These are phyloP conservation scores for Arctium lappa DNA, from an alignment of 129 eudicot species.

Conservation along the genomic window DNA sequence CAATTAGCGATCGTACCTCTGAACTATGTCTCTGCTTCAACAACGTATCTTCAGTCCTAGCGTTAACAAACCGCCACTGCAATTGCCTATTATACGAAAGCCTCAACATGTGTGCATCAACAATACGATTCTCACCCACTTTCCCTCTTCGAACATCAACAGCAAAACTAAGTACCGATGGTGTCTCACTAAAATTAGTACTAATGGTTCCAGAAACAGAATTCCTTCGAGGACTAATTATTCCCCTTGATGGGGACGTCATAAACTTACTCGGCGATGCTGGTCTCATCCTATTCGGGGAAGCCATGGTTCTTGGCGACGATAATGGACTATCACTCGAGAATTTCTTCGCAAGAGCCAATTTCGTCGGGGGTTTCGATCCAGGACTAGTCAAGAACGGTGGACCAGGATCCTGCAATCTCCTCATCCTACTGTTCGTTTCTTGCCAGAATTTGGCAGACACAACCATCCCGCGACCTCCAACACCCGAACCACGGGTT, in stretches of 20 bases:
- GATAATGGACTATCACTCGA: slow-evolving; percentile 53
- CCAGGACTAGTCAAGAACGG: slow-evolving; percentile 61
- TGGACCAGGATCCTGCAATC: slow-evolving; percentile 82
- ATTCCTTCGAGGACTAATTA: slow-evolving; percentile 72
- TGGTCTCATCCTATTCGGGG: slow-evolving; percentile 75
- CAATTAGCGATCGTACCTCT: slow-evolving; percentile 48
- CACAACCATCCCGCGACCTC: slow-evolving; percentile 53
- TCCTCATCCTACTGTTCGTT: slow-evolving; percentile 73
- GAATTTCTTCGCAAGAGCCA: slow-evolving; percentile 47
- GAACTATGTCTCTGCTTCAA: slow-evolving; percentile 72
- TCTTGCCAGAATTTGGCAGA: slow-evolving; percentile 97
- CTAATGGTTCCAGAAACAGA: slow-evolving; percentile 58
- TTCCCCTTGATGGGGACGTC: slow-evolving; percentile 59
- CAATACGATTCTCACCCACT: slow-evolving; percentile 86
- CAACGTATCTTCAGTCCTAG: slow-evolving; percentile 72
- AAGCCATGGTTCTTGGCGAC: slow-evolving; percentile 75
- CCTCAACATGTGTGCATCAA: slow-evolving; percentile 92
- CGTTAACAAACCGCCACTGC: slow-evolving; percentile 98
- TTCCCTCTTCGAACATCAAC: slow-evolving; percentile 96
- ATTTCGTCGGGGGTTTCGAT: slow-evolving; percentile 66
- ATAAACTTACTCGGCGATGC: slow-evolving; percentile 84
- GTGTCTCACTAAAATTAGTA: slow-evolving; percentile 61
- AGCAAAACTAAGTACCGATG: slow-evolving; percentile 93
- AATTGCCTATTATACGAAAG: slow-evolving; percentile 80
- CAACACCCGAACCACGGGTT: slow-evolving; percentile 24